Base-by-base conservation (phyloP, 2,329 filamentous ascomycete species). In the Chalara sp. region DNA sequence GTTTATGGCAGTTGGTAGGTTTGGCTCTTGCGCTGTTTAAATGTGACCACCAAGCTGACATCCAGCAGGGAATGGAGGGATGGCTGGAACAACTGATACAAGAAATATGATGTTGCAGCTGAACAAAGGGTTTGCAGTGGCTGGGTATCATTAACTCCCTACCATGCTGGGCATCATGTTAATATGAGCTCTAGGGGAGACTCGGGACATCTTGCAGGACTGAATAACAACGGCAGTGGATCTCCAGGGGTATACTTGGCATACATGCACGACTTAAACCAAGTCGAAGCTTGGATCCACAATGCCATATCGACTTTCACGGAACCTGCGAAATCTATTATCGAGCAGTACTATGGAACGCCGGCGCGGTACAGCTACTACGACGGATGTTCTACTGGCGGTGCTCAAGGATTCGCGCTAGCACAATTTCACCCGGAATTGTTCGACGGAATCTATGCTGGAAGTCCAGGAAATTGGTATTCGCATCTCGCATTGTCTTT, bases 401-500 rank as follows among this genome's bases (percentile, higher is more conserved):
- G 67, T 13, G 47, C 67, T 21, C 67, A 69, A 50, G 67, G 66
- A 6, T 52, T 67, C 30, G 65, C 63, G 57, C 42, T 60, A 6
- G 66, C 67, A 6, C 68, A 71, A 49, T 51, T 60, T 6, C 69
- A 63, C 48, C 68, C 68, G 6, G 46, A 58, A 1, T 54, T 62
- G 6, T 71, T 66, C 45, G 63, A 72, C 53, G 68, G 69, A 29
- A 70, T 72, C 43, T 46, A 68, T 6, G 66, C 69, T 6, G 53
- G 55, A 6, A 64, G 68, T 5, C 68, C 70, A 10, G 68, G 68
- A 3, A 62, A 53, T 42, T 53, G 47, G 47, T 53, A 53, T 40
- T 47, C 35, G n/a, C 51, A 53, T 44, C 44, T 53, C 5, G 44
- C 44, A 49, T 39, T 53, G 12, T 47, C 42, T 4, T 53, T 53